Evolutionary conservation across 2,329 filamentous ascomycete genomes (phyloP).

Genomic region (Parascedosporium putredinis): DNA sequence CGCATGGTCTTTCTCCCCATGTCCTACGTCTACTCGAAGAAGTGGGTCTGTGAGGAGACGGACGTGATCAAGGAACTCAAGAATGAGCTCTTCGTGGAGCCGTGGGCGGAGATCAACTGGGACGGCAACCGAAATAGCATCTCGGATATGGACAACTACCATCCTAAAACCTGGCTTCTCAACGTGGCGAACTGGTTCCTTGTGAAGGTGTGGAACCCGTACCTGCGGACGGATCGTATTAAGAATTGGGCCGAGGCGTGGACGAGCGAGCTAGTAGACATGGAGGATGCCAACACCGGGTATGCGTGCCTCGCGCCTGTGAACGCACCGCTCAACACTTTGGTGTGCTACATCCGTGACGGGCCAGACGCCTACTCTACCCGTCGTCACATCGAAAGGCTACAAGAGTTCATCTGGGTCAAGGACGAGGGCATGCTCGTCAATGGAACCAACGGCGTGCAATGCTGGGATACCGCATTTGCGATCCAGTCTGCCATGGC

Average conservation of each 20-base stretch:
- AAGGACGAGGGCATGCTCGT: conserved; percentile 86
- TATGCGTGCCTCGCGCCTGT: conserved; percentile 81
- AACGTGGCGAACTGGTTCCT: conserved; percentile 70
- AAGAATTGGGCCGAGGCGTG: conserved; percentile 67
- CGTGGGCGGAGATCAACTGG: conserved; percentile 72
- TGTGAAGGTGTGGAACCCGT: conserved; percentile 71
- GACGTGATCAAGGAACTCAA: conserved; percentile 62
- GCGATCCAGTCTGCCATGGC: conserved; percentile 73
- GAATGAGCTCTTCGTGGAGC: conserved; percentile 72
- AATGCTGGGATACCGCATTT: conserved; percentile 94
- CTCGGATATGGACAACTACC: conserved; percentile 71
- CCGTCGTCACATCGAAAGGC: conserved; percentile 64
- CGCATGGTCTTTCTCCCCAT: conserved; percentile 93
- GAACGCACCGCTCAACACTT: conserved; percentile 80
- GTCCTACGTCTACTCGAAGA: conserved; percentile 79
- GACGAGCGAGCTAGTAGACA: conserved; percentile 72
- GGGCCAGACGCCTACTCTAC: conserved; percentile 66
- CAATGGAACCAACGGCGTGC: conserved; percentile 96
- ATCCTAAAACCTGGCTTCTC: conserved; percentile 80
- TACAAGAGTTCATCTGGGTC: conserved; percentile 85
- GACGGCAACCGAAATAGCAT: conserved; percentile 72
- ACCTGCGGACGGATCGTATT: conserved; percentile 56
- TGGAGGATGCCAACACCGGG: conserved; percentile 89
- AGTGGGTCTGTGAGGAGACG: conserved; percentile 67
- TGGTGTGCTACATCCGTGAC: conserved; percentile 75